These are phyloP conservation scores for Nakazawaea holstii DNA, from an alignment of 805 yeast species.

Conservation along the genomic window DNA sequence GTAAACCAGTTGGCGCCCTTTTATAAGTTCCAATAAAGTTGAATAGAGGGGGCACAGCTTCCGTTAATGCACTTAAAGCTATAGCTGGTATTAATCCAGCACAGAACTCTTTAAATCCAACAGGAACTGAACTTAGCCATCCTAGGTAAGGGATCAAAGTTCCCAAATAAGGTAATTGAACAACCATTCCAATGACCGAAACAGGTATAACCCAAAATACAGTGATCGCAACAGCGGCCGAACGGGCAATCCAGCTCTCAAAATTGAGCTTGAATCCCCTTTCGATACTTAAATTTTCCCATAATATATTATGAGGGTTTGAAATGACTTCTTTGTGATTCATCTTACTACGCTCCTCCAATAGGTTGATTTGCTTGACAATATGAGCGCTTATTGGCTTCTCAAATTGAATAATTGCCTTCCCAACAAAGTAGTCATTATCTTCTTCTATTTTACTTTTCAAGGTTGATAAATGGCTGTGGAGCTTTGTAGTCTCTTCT, in stretches of 20 bases:
- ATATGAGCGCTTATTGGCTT: constrained; percentile 53
- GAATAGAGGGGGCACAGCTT: constrained; percentile 54
- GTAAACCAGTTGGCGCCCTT: constrained; percentile 56
- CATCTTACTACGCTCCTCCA: constrained; percentile 36
- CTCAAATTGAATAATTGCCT: constrained; percentile 60
- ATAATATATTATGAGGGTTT: constrained; percentile 62
- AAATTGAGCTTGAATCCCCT: constrained; percentile 30
- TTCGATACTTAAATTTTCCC: constrained; percentile 53
- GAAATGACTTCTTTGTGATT: constrained; percentile 44
- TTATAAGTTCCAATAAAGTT: constrained; percentile 47
- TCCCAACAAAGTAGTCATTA: constrained; percentile 22
- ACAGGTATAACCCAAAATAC: constrained; percentile 75
- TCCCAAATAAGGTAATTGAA: constrained; percentile 66
- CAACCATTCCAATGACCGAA: constrained; percentile 68
- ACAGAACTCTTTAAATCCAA: constrained; percentile 42
- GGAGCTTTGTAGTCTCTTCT: background rate
- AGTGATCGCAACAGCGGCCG: constrained; percentile 44
- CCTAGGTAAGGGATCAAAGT: constrained; percentile 54
- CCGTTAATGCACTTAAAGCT: constrained; percentile 57
- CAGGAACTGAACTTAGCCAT: constrained; percentile 53
- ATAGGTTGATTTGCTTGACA: constrained; percentile 53
- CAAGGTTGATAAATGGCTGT: background rate
- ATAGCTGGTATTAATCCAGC: constrained; percentile 67
- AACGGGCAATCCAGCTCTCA: constrained; percentile 36
- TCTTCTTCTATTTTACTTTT: constrained; percentile 9